phyloP scores from a whole-genome alignment of 805 yeast species.

The Barnettozyma populi region DNA sequence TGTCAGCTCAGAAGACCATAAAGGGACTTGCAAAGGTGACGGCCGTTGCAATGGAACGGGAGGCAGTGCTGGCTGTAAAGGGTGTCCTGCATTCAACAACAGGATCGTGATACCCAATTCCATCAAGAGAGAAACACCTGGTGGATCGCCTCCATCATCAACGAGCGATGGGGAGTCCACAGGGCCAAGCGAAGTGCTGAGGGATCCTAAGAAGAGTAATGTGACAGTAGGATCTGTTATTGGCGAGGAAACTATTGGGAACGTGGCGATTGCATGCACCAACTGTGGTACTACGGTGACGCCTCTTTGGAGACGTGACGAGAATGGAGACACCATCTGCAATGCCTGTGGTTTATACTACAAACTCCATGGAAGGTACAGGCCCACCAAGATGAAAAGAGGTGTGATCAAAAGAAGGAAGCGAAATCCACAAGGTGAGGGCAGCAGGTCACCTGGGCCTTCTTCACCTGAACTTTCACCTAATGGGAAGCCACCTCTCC shows the following conservation, averaged over 20 bases:
- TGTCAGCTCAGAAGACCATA: slow-evolving; percentile 42
- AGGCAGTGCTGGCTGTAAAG: slow-evolving; percentile 71
- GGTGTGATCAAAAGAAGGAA: slow-evolving; percentile 70
- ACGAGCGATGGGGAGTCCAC: not conserved
- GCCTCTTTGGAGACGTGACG: slow-evolving; percentile 84
- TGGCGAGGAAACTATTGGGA: slow-evolving; percentile 29
- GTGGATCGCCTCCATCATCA: not conserved
- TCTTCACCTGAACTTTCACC: slow-evolving; percentile 7
- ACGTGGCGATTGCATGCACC: slow-evolving; percentile 68
- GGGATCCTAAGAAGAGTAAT: not conserved
- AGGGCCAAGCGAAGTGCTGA: not conserved
- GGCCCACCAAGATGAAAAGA: slow-evolving; percentile 73
- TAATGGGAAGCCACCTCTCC: not conserved
- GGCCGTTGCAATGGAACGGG: slow-evolving; percentile 85
- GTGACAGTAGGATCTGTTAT: slow-evolving; percentile 14
- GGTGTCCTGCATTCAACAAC: slow-evolving; percentile 81
- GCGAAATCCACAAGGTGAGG: slow-evolving; percentile 29
- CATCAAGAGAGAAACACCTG: slow-evolving; percentile 7
- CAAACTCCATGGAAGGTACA: slow-evolving; percentile 65
- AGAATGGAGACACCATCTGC: slow-evolving; percentile 76
- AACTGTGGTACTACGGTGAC: slow-evolving; percentile 84
- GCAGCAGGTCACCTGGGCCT: slow-evolving; percentile 4
- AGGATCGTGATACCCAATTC: slow-evolving; percentile 38
- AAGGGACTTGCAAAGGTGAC: slow-evolving; percentile 26
- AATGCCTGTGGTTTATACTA: slow-evolving; percentile 84